Percentiles rank a stretch among this genome's conserved stretches.
Conservation (phyloP, 1,139 yeast species). For the Petasospora fabianii region DNA sequence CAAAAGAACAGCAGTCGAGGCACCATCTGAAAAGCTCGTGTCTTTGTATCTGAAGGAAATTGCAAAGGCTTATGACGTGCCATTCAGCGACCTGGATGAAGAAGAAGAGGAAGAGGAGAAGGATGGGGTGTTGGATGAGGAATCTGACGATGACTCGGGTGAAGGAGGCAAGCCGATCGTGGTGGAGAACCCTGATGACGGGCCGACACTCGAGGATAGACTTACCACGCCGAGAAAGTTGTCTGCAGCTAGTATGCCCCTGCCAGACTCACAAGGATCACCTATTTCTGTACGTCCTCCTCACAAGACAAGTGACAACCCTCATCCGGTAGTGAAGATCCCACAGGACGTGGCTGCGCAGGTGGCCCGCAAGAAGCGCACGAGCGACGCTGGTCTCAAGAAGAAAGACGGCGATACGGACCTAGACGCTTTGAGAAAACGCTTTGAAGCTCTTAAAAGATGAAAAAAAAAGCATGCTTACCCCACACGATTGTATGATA, state of each 20-base stretch:
- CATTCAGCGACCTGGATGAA: slow-evolving; percentile 55
- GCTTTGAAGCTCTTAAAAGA: slow-evolving; percentile 51
- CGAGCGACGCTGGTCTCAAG: slow-evolving; percentile 24
- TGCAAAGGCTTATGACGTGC: slow-evolving; percentile 75
- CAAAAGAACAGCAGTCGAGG: slow-evolving; percentile 58
- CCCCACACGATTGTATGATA: too few species aligned
- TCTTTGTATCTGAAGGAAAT: slow-evolving; percentile 72
- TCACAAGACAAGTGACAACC: slow-evolving; percentile 43
- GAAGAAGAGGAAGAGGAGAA: slow-evolving; percentile 27
- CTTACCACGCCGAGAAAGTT: slow-evolving; percentile 27
- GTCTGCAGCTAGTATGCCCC: slow-evolving; percentile 31
- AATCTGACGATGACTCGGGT: slow-evolving; percentile 28
- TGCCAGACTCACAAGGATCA: slow-evolving; percentile 27
- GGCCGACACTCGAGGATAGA: slow-evolving; percentile 15
- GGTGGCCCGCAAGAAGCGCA: slow-evolving; percentile 25
- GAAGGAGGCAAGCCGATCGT: slow-evolving; percentile 26
- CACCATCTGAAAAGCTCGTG: slow-evolving; percentile 67
- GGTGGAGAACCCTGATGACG: slow-evolving; percentile 24
- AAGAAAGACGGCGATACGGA: slow-evolving; percentile 27
- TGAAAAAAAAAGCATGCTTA: slow-evolving; percentile 4
- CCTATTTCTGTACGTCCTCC: slow-evolving; percentile 47
- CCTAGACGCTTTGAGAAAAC: slow-evolving; percentile 47
- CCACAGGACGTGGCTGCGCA: slow-evolving; percentile 36
- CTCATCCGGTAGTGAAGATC: slow-evolving; percentile 38
- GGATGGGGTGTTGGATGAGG: too few species aligned